Base-by-base conservation (phyloP, 2,329 filamentous ascomycete genomes). In the Diaporthe batatas region DNA sequence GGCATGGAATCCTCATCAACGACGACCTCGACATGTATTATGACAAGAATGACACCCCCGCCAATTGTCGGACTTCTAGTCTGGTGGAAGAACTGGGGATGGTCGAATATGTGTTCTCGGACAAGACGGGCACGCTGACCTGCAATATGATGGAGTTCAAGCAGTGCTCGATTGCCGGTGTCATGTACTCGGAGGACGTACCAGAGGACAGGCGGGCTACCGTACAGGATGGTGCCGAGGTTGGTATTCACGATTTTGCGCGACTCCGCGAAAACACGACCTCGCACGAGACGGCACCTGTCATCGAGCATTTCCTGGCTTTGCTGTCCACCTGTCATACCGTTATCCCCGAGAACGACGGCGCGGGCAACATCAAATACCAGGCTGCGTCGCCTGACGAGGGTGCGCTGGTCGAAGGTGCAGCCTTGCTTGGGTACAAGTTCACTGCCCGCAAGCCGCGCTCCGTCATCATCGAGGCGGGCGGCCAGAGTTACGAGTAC, bases 111-210 rank as follows among this genome's bases (percentile, higher is more conserved):
- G 96, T 99, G 76, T 99, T 99, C 82, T 98, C 95, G 0, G 96
- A 98, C 86, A 98, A 98, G 86, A 98, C 96, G 1, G 96, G 96
- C 55, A 98, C 96, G 5, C 86, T 98, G 79, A 98, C 96, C n/a
- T 97, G 95, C 84, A 98, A 98, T 80, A 92, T 94, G 88, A 98
- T 99, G 96, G 96, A 98, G 82, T 99, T 98, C 82, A 95, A 95
- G 80, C 95, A 98, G 82, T 97, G 94, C 79, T 93, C 93, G 0
- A 98, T 99, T 79, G 94, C 91, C 34, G 96, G 96, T 34, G 92
- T 98, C 69, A 96, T 98, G 83, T 99, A 99, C 80, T 93, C 94
- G 16, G 95, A 96, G 70, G 94, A 96, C 55, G 91, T 98, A 1
- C 93, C 96, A 0, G 96, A 99, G 82, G 96, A 99, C 80, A 91